Evolutionary conservation across 306 rosid genomes (phyloP), one percentile per base, ranked within the genome.

Genomic region (Cyclanthera cordifolia): DNA sequence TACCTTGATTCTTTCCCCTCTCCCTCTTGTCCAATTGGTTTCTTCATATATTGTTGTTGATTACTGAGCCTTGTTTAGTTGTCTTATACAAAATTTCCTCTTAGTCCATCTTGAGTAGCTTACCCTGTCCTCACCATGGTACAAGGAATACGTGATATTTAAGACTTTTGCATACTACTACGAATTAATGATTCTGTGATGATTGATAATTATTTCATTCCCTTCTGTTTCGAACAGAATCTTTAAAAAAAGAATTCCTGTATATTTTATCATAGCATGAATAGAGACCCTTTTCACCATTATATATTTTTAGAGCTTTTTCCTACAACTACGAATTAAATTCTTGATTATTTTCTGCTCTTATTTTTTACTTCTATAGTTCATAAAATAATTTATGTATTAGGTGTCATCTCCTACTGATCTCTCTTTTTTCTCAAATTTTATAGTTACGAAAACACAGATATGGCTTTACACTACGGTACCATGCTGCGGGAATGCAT

Each of bases 401-500:
- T 43, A 64, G 5, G 16, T 64, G 24, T 15, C 43, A 64, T 64
- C 34, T 43, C 20, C 15, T 64, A 14, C 14, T 43, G 37, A 32
- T 43, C 53, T 64, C 34, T 41, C 32, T 12, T 30, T 19, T 19
- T 63, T 43, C 30, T 24, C 46, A 6, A 64, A 28, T 54, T 34
- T 43, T 81, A 14, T 52, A 93, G 99, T 23, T 93, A 93, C 54
- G 96, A 82, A 80, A 80, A 88, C 81, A 73, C 91, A 24, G 96
- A 93, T 41, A 86, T 93, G 99, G 99, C 96, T 78, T 82, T 93
- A 65, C 99, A 93, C 78, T 93, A 87, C 77, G 95, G 99, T 49
- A 95, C 99, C 39, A 93, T 93, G 96, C 78, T 93, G 79, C 82
- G 96, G 85, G 99, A 93, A 83, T 93, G 99, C 81, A 93, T 93